These are phyloP conservation scores for Achlya hypogyna DNA, from an alignment of 352 stramenopile species.

Conservation along the genomic window DNA sequence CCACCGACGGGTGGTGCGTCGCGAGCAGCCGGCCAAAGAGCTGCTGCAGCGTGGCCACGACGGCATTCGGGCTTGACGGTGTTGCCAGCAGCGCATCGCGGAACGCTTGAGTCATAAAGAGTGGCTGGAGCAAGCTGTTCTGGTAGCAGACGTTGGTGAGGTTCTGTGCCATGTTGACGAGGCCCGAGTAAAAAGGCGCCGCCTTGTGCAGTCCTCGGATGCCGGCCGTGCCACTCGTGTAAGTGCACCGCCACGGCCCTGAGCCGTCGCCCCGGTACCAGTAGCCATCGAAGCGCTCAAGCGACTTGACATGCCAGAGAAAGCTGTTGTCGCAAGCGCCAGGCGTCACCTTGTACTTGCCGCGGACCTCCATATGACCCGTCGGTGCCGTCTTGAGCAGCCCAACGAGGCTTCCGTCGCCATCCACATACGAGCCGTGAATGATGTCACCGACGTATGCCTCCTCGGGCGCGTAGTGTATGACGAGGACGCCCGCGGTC, in stretches of 20 bases:
- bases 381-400: slow-evolving; percentile 31
- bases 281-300: slow-evolving; percentile 61
- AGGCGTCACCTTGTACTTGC: slow-evolving; percentile 52
- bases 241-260: slow-evolving; percentile 68
- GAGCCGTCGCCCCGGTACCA: slow-evolving; percentile 79
- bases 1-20: slow-evolving; percentile 55
- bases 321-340: slow-evolving; percentile 69
- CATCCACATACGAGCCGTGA: slow-evolving; percentile 59
- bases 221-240: slow-evolving; percentile 35
- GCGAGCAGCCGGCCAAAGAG: slow-evolving; percentile 63
- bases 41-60: slow-evolving; percentile 55
- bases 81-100: slow-evolving; percentile 57
- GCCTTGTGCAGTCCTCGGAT: slow-evolving; percentile 51
- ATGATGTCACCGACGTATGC: slow-evolving; percentile 56
- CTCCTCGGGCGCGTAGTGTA: slow-evolving; percentile 28
- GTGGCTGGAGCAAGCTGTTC: slow-evolving; percentile 82
- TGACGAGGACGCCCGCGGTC: slow-evolving; percentile 44
- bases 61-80: slow-evolving; percentile 21
- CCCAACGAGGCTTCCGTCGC: slow-evolving; percentile 54
- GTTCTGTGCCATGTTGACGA: slow-evolving; percentile 87
- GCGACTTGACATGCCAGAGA: slow-evolving; percentile 49
- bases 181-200: slow-evolving; percentile 63
- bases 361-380: slow-evolving; percentile 59
- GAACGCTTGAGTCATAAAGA: slow-evolving; percentile 83
- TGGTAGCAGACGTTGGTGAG: slow-evolving; percentile 87